Base-by-base conservation (phyloP, 148 eudicot genomes). In the Euryodendron excelsum region DNA sequence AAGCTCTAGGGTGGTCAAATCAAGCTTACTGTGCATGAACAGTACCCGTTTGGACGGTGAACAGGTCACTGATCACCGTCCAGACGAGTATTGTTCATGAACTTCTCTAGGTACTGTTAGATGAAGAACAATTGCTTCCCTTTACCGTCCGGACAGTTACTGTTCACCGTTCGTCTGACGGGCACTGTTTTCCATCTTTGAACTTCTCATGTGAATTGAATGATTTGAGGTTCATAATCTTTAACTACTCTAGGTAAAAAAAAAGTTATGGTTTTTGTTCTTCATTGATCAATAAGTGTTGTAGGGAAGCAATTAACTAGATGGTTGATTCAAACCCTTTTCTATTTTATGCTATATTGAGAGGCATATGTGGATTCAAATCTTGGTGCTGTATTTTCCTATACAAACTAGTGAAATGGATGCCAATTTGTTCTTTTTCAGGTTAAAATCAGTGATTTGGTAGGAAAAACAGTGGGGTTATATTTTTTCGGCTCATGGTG, bases 401-500 rank as follows among this genome's bases (percentile, higher is more conserved):
- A 2, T 48, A 8, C 33, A 27, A 25, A 44, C 33, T 45, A 41
- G 20, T 39, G 8, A 39, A 14, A 44, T 44, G 52, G 31, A 44
- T 23, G 52, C 53, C 34, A 3, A 70, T 27, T 70, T 25, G 58
- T 45, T 47, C 34, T 69, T n/a, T 72, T 83, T 60, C 82, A 86
- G 89, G 91, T 86, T 28, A 81, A 86, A 60, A 79, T 88, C 71
- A 79, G 77, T 52, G 81, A 77, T 73, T 62, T 88, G 78, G 76
- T 68, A 27, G 89, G 87, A 70, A 88, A 86, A 59, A 71, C 13
- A 68, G 85, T 86, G 70, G 89, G 87, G 59, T 61, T 88, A 61
- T 86, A 88, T 77, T 88, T 88, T 82, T 86, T 89, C 0, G 91
- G 81, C 45, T 88, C 91, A 53, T 88, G 89, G 91, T 88, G 91